Evolutionary conservation across 495 filamentous ascomycete species (phyloP).

Genomic region (Xylaria sp.): DNA sequence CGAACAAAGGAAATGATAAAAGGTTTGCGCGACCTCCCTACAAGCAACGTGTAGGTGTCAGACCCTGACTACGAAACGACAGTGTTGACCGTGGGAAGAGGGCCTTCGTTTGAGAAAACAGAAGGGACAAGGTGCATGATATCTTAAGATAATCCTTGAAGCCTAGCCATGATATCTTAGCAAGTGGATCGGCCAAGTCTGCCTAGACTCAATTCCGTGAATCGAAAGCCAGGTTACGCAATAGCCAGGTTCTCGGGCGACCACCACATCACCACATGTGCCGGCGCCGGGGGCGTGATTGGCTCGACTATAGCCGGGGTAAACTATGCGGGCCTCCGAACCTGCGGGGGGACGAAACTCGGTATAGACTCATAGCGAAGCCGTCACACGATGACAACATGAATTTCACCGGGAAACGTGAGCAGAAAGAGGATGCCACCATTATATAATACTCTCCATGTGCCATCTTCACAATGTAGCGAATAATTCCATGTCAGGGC

Average conservation of each 20-base stretch:
- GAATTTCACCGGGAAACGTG: background rate
- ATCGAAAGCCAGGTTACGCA: background rate
- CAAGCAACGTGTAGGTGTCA: too few relatives aligned
- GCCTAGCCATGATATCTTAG: background rate
- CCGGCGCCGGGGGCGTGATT: background rate
- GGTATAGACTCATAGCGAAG: background rate
- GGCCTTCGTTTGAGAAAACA: too few relatives aligned
- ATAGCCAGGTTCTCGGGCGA: background rate
- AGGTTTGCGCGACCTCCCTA: too few relatives aligned
- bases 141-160: too few relatives aligned
- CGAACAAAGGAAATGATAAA: too few relatives aligned
- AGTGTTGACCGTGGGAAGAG: too few relatives aligned
- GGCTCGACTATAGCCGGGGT: constrained; percentile 7
- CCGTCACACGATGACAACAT: background rate
- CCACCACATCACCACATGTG: background rate
- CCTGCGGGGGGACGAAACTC: background rate
- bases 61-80: too few relatives aligned
- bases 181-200: background rate
- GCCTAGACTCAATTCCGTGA: background rate
- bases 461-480: background rate
- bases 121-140: too few relatives aligned
- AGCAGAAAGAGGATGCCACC: background rate
- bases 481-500: background rate
- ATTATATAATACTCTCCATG: background rate
- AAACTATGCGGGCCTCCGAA: background rate